Evolutionary conservation across 1,139 yeast genomes (phyloP).

Genomic region (Yamadazyma kanchanaburiensis): DNA sequence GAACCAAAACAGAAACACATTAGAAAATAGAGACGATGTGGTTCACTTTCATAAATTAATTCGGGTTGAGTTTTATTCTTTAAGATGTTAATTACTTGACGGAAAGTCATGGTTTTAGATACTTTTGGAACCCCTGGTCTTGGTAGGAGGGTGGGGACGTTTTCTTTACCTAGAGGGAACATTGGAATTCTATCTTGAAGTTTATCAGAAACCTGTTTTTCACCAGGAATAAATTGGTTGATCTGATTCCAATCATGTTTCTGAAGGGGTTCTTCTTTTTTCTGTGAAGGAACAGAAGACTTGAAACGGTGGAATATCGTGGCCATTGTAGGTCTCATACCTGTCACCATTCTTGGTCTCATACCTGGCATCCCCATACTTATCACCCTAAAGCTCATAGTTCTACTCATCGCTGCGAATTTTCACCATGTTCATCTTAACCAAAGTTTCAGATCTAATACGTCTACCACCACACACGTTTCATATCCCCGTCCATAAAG

Average conservation of each 20-base stretch:
- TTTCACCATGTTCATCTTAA: constrained; percentile 84
- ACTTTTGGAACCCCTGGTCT: constrained; percentile 73
- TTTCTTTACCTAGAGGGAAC: constrained; percentile 65
- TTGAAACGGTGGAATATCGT: too few species aligned
- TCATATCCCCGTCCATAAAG: constrained; percentile 63
- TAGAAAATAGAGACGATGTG: constrained; percentile 72
- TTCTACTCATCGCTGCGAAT: constrained; percentile 1
- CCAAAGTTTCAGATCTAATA: constrained; percentile 77
- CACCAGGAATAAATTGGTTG: constrained; percentile 61
- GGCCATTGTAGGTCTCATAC: too few species aligned
- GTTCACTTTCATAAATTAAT: constrained; percentile 77
- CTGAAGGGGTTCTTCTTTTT: constrained; percentile 13
- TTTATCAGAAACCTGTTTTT: constrained; percentile 47
- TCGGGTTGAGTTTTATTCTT: constrained; percentile 61
- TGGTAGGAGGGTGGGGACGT: constrained; percentile 67
- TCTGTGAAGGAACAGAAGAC: constrained; percentile 23
- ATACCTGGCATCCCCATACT: neutral
- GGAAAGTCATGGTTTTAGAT: constrained; percentile 50
- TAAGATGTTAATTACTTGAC: constrained; percentile 63
- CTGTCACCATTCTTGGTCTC: neutral
- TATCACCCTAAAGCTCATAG: neutral
- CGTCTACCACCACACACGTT: constrained; percentile 87
- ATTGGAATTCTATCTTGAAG: constrained; percentile 52
- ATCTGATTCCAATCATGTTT: constrained; percentile 42
- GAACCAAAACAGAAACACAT: constrained; percentile 68